Conservation (phyloP, 2,329 filamentous ascomycete species). For the Capronia americana region DNA sequence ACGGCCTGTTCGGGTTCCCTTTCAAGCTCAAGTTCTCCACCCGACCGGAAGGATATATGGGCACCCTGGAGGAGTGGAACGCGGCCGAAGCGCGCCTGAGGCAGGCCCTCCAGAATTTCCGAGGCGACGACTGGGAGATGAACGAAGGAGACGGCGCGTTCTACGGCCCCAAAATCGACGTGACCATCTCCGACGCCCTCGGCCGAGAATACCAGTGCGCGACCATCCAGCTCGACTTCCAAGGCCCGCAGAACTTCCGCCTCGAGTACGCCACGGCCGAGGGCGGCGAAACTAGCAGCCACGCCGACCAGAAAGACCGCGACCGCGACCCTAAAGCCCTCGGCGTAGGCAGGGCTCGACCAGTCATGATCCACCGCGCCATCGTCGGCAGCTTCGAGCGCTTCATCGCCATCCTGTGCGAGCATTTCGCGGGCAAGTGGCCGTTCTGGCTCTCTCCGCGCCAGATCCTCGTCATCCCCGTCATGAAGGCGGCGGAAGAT, state of each 20-base stretch:
- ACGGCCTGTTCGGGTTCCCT: conserved; percentile 82
- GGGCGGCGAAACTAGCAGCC: conserved; percentile 54
- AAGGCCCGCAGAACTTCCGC: conserved; percentile 83
- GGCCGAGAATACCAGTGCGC: conserved; percentile 86
- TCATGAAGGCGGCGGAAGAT: conserved; percentile 57
- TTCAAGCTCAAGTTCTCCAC: conserved; percentile 97
- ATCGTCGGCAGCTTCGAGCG: conserved; percentile 60
- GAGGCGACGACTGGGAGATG: conserved; percentile 78
- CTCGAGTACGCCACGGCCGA: conserved; percentile 84
- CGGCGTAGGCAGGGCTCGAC: conserved; percentile 53
- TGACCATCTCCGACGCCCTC: conserved; percentile 88
- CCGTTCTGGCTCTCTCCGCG: conserved; percentile 60
- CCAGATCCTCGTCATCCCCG: conserved; percentile 58
- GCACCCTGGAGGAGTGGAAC: conserved; percentile 86
- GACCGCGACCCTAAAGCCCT: conserved; percentile 46
- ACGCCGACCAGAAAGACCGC: conserved; percentile 39
- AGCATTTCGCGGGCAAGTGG: conserved; percentile 61
- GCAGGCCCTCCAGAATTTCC: conserved; percentile 79
- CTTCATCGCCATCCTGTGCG: conserved; percentile 58
- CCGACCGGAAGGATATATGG: conserved; percentile 85
- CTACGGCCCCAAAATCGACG: conserved; percentile 98
- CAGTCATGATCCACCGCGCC: conserved; percentile 59
- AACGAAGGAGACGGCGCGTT: conserved; percentile 97
- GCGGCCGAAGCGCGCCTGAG: conserved; percentile 82
- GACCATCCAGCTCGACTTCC: conserved; percentile 93